Evolutionary conservation across 2,329 filamentous ascomycete species (phyloP).

Genomic region (Hawksworthiomyces lignivorus): DNA sequence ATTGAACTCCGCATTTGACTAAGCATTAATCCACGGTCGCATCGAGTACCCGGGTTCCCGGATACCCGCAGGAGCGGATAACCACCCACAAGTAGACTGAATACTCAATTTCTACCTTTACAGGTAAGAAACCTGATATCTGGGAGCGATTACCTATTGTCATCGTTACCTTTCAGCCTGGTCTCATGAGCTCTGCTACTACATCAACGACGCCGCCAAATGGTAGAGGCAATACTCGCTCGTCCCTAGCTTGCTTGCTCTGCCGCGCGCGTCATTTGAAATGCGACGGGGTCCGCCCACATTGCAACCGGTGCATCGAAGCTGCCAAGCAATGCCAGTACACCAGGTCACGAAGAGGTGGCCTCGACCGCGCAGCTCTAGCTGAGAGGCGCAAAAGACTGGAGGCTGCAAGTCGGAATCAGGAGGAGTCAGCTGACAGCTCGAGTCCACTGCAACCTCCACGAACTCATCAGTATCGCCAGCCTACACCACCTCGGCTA

Average conservation of each 20-base stretch:
- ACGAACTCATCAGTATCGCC: neutral
- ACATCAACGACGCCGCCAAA: neutral
- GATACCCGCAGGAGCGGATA: slow-evolving; percentile 1
- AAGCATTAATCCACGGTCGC: too few relatives aligned
- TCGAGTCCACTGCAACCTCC: neutral
- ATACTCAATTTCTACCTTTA: neutral
- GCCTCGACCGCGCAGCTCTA: slow-evolving; percentile 2
- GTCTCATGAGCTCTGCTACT: neutral
- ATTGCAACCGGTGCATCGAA: slow-evolving; percentile 2
- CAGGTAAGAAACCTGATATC: too few relatives aligned
- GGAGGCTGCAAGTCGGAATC: neutral
- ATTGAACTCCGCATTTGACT: too few relatives aligned
- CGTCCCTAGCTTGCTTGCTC: neutral
- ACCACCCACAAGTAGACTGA: neutral
- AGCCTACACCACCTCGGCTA: neutral
- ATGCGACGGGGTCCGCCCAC: slow-evolving; percentile 1
- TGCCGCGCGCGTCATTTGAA: slow-evolving; percentile 4
- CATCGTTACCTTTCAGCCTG: too few relatives aligned
- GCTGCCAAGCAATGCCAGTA: neutral
- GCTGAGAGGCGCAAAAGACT: slow-evolving; percentile 1
- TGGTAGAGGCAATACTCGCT: slow-evolving; percentile 2
- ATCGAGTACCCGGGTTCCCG: neutral
- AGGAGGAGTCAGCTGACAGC: neutral
- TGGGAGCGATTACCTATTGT: too few relatives aligned
- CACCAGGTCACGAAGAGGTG: neutral